Base-by-base conservation (phyloP, 371 early-diverging fungal species). In the Mycotypha africana region DNA sequence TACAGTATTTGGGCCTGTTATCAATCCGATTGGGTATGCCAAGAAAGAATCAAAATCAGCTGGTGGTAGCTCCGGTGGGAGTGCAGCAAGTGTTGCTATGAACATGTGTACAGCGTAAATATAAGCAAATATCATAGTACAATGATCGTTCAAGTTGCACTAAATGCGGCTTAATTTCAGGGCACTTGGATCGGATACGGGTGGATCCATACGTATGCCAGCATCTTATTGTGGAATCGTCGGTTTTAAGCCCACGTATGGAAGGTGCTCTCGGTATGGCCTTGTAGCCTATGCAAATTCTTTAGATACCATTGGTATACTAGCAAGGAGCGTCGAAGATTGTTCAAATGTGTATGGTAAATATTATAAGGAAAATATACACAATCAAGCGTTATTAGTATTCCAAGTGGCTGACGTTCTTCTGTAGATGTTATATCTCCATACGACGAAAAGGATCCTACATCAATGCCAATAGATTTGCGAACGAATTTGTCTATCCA, bases 41-140 rank as follows among this genome's bases (percentile, higher is more conserved):
- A 30, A 53, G 7, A 17, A 38, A 20, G 42, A 49, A 17, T 47
- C 33, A 22, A 67, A 79, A 21, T 74, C 82, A 4, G 78, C 89
- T n/a, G 97, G 97, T 24, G 97, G 97, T 19, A 91, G 92, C 58
- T 92, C 92, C 2, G 91, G 95, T 20, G 97, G 95, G 0, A 88
- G 89, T 55, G 95, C 96, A 7, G 94, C 91, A 0, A 92, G 94
- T 1, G 96, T 96, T 0, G 92, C 91, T 0, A 51, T 83, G 28
- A 70, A 79, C 3, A 76, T 88, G 79, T 88, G 84, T 55, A 66
- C 67, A 50, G 83, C 78, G 93, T 79, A 76, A 73, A 86, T 34
- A 16, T 19, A 8, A 14, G 33, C 1, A 21, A 26, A 20, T 3
- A 6, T 9, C 2, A 22, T 19, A 15, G 22, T 11, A 16, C 15